Conservation (phyloP, 2,329 filamentous ascomycete species). For the Fusarium dlaminii region DNA sequence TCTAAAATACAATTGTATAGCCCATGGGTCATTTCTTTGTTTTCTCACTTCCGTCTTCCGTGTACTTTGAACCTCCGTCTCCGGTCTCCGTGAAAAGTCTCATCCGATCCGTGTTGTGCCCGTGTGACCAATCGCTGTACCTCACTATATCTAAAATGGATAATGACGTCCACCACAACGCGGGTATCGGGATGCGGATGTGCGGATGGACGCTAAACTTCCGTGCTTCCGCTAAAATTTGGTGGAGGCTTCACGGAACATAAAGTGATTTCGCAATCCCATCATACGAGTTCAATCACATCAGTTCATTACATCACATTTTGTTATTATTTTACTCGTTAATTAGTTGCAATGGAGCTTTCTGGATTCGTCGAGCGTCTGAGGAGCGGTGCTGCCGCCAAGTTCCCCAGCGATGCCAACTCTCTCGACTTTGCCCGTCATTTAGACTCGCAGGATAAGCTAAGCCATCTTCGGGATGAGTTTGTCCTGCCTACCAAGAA, state of each 20-base stretch:
- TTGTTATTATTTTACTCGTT: not conserved
- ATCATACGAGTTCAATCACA: slow-evolving; percentile 36
- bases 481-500: slow-evolving; percentile 81
- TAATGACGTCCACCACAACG: slow-evolving; percentile 27
- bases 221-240: slow-evolving; percentile 18
- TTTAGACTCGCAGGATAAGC: slow-evolving; percentile 69
- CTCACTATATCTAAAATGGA: slow-evolving; percentile 23
- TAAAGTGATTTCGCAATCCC: slow-evolving; percentile 44
- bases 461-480: slow-evolving; percentile 70
- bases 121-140: slow-evolving; percentile 14
- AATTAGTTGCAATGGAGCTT: slow-evolving; percentile 51
- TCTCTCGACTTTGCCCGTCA: slow-evolving; percentile 58
- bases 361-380: slow-evolving; percentile 51
- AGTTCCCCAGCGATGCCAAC: slow-evolving; percentile 60
- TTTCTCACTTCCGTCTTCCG: slow-evolving; percentile 19
- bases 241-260: slow-evolving; percentile 27
- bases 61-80: not conserved
- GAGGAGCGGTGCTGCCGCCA: slow-evolving; percentile 51
- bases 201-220: slow-evolving; percentile 38
- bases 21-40: not conserved
- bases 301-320: not conserved
- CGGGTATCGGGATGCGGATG: slow-evolving; percentile 42
- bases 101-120: slow-evolving; percentile 15
- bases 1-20: slow-evolving; percentile 20
- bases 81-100: not conserved